phyloP scores from a whole-genome alignment of 2,329 filamentous ascomycete genomes.

The Simplicillium aogashimaense region DNA sequence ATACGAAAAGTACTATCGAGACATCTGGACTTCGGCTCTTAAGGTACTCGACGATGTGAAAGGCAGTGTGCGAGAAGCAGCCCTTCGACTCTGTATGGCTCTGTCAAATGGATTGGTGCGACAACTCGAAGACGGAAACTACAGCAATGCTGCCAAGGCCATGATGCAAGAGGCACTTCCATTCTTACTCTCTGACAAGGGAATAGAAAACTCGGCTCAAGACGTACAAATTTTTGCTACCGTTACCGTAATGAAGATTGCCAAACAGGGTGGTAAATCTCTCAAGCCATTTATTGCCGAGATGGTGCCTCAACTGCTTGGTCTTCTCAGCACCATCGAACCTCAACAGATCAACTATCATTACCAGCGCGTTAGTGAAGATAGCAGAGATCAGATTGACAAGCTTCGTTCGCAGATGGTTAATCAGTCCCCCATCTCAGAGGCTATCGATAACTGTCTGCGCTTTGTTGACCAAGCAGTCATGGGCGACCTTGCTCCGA shows the following conservation, averaged over 20 bases:
- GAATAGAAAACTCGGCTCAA: constrained; percentile 78
- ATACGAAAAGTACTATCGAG: constrained; percentile 75
- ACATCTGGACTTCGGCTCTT: constrained; percentile 78
- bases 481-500: constrained; percentile 65
- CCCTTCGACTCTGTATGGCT: constrained; percentile 70
- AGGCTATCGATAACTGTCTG: constrained; percentile 82
- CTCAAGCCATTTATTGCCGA: constrained; percentile 72
- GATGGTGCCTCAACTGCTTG: constrained; percentile 72
- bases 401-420: constrained; percentile 75
- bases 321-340: constrained; percentile 78
- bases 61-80: constrained; percentile 72
- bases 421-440: constrained; percentile 78
- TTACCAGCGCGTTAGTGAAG: constrained; percentile 79
- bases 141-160: constrained; percentile 57
- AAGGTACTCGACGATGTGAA: constrained; percentile 97
- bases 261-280: constrained; percentile 76
- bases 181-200: constrained; percentile 81
- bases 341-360: constrained; percentile 85
- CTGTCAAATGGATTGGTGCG: constrained; percentile 80
- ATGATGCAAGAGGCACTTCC: constrained; percentile 85
- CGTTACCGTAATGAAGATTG: constrained; percentile 76
- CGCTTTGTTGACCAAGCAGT: constrained; percentile 70
- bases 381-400: constrained; percentile 84
- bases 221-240: constrained; percentile 80
- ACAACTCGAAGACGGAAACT: constrained; percentile 70